phyloP scores from a whole-genome alignment of 1,284 basidiomycete species.

The Sanghuangporus baumii region DNA sequence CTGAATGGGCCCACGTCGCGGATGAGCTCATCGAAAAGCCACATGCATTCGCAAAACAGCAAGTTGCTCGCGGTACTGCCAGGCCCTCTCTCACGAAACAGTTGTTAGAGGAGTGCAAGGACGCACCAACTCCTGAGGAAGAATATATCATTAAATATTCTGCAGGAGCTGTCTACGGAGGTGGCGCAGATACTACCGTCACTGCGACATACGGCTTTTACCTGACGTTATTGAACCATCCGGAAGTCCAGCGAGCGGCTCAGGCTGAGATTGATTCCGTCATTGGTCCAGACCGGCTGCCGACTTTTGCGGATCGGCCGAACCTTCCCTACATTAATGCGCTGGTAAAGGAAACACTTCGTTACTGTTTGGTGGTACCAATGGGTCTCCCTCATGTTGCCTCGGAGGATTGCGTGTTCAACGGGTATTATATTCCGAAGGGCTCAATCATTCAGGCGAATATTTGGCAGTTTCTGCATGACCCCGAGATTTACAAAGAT shows the following conservation, averaged over 20 bases:
- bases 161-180: constrained; percentile 18
- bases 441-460: constrained; percentile 19
- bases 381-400: constrained; percentile 21
- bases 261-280: constrained; percentile 27
- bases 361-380: constrained; percentile 23
- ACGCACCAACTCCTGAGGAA: constrained; percentile 5
- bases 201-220: constrained; percentile 18
- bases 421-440: constrained; percentile 21
- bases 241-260: constrained; percentile 20
- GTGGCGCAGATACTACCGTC: constrained; percentile 19
- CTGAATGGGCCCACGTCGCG: neutral
- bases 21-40: constrained; percentile 11
- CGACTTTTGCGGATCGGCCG: constrained; percentile 24
- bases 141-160: constrained; percentile 20
- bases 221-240: constrained; percentile 21
- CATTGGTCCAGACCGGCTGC: constrained; percentile 23
- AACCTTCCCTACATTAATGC: constrained; percentile 26
- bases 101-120: constrained; percentile 9
- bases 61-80: constrained; percentile 8
- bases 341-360: constrained; percentile 23
- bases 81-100: constrained; percentile 11
- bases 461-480: constrained; percentile 18
- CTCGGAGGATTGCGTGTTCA: constrained; percentile 19
- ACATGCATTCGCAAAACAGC: constrained; percentile 15
- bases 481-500: constrained; percentile 19